These are phyloP conservation scores for Articulospora tetracladia DNA, from an alignment of 495 filamentous ascomycete species.

Conservation along the genomic window DNA sequence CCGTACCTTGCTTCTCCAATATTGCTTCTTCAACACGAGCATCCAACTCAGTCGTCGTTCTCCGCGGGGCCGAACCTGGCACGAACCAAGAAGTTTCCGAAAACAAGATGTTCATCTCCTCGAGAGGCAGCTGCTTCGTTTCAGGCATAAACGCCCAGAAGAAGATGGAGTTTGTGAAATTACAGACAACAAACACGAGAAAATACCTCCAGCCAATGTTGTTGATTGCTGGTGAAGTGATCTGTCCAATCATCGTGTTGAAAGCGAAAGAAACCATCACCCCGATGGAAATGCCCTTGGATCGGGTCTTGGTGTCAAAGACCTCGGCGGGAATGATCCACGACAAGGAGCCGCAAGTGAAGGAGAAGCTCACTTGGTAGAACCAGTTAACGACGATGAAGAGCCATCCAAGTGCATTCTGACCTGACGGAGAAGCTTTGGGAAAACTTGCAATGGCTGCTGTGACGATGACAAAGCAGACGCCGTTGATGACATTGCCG, in stretches of 20 bases:
- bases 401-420: constrained; percentile 26
- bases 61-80: neutral
- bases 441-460: constrained; percentile 42
- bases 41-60: neutral
- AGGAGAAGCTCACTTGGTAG: constrained; percentile 34
- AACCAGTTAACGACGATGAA: constrained; percentile 8
- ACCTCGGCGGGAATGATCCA: constrained; percentile 48
- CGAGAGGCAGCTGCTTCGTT: constrained; percentile 9
- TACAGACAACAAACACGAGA: constrained; percentile 52
- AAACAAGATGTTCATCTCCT: constrained; percentile 14
- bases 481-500: constrained; percentile 35
- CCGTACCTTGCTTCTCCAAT: neutral
- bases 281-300: constrained; percentile 39
- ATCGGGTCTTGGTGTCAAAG: constrained; percentile 42
- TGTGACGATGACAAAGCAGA: constrained; percentile 19
- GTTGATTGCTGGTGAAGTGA: constrained; percentile 44
- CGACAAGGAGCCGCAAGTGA: constrained; percentile 44
- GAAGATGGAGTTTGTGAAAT: constrained; percentile 38
- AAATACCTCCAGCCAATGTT: constrained; percentile 48
- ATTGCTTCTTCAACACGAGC: neutral
- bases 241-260: constrained; percentile 49
- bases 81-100: constrained; percentile 1
- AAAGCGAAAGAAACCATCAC: constrained; percentile 49
- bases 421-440: constrained; percentile 33
- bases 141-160: constrained; percentile 43